Evolutionary conservation across 768 basidiomycete genomes (phyloP), one percentile per base, ranked within the genome.

Genomic region (Calocybe cyanea): DNA sequence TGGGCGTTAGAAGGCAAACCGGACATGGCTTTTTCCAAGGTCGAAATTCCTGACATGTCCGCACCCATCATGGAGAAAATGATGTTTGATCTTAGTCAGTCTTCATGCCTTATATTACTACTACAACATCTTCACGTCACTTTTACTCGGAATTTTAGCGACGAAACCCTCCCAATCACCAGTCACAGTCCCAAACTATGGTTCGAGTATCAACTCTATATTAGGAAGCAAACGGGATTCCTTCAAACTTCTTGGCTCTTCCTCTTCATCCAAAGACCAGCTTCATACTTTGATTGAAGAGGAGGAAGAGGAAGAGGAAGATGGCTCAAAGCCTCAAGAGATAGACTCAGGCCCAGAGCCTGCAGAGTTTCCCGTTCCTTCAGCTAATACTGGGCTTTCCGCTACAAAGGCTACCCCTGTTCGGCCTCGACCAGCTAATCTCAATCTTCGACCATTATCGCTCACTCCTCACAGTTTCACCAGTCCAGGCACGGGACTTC

Each of bases 1-100:
- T 85, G 79, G 78, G 85, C 90, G 10, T 76, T 95, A 37, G 92
- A 95, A 66, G 92, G 92, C 39, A 87, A 87, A 64, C 77, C 81
- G 2, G 83, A 84, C 52, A 63, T 80, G 33, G 71, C 77, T 19
- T 88, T 79, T 58, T 73, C 80, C 51, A 87, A 79, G 57, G 89
- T 92, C 17, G 85, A 92, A 67, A 91, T 92, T 18, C 89, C 89
- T 21, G 88, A 92, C 51, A 71, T 91, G 25, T 69, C 74, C 25
- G 77, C 76, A 1, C 75, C 84, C 7, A 76, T 78, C 44, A 60
- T 75, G 48, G 73, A 80, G 56, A 77, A 75, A 48, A 60, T 76
- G 46, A 66, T 70, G 52, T 83, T 80, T 57, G 84, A 87, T 47
- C 77, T 87, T 50, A 73, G 87, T 88, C 57, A 64, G 83, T 80